phyloP scores from a whole-genome alignment of 805 yeast genomes.

The Candida boleticola region DNA sequence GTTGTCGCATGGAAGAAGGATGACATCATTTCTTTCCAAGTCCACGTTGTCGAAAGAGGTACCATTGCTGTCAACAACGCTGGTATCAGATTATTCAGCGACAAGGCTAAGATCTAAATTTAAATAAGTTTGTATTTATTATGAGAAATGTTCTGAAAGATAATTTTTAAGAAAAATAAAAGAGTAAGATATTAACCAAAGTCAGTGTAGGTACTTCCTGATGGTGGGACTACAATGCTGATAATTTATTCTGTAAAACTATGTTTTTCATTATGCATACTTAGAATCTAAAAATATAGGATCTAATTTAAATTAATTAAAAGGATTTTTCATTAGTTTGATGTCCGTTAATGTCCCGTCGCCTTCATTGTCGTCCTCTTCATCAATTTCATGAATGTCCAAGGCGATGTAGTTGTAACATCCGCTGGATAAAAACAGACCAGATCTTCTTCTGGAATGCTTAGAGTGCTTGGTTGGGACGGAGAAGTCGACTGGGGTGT shows the following conservation, averaged over 20 bases:
- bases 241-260: too few relatives aligned
- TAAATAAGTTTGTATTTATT: conserved; percentile 1
- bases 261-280: conserved; percentile 2
- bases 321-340: conserved; percentile 1
- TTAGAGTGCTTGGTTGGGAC: conserved; percentile 18
- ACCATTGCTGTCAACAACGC: conserved; percentile 82
- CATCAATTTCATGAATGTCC: conserved; percentile 25
- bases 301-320: neutral
- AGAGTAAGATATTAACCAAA: too few relatives aligned
- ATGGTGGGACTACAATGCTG: too few relatives aligned
- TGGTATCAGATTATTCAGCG: conserved; percentile 59
- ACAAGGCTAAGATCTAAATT: conserved; percentile 38
- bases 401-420: conserved; percentile 16
- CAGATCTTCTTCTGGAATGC: conserved; percentile 18
- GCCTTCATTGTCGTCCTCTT: conserved; percentile 16
- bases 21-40: conserved; percentile 71
- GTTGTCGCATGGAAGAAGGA: conserved; percentile 84
- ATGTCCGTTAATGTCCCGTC: conserved; percentile 6
- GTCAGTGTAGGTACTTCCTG: too few relatives aligned
- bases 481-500: conserved; percentile 37
- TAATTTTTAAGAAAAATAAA: too few relatives aligned
- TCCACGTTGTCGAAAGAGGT: conserved; percentile 75
- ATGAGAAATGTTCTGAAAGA: conserved; percentile 1
- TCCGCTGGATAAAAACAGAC: conserved; percentile 21
- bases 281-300: too few relatives aligned